A percentile compares a stretch with the other conserved stretches of the same genome.
Evolutionary conservation across 163 green algal species (phyloP).

Genomic region (Trebouxia gelatinosa): DNA sequence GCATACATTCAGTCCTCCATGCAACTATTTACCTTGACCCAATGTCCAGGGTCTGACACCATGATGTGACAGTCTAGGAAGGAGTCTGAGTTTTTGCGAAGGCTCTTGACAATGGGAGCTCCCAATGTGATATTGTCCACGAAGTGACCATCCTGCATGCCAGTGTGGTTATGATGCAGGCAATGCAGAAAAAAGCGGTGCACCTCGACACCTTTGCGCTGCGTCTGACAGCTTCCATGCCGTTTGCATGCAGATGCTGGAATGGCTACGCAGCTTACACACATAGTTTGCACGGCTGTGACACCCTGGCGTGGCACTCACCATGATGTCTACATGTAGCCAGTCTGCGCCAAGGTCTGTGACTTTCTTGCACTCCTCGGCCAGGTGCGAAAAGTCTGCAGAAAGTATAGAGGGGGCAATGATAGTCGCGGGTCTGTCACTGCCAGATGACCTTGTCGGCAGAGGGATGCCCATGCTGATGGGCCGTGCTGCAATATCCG

Average conservation of each 20-base stretch:
- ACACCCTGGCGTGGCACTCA: too few species aligned
- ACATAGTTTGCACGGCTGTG: too few species aligned
- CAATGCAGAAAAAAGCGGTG: too few species aligned
- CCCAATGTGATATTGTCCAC: conserved; percentile 93
- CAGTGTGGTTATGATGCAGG: too few species aligned
- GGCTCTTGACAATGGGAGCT: conserved; percentile 68
- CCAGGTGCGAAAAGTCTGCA: conserved; percentile 92
- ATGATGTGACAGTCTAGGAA: conserved; percentile 92
- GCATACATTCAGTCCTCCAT: too few species aligned
- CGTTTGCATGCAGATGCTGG: too few species aligned
- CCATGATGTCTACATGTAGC: conserved; percentile 91
- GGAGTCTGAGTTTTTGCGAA: conserved; percentile 68
- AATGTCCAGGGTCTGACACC: conserved; percentile 75
- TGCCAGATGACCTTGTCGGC: not conserved
- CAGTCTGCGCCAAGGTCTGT: conserved; percentile 74
- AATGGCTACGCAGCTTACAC: too few species aligned
- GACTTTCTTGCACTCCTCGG: conserved; percentile 68
- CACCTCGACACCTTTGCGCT: too few species aligned
- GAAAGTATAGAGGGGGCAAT: conserved; percentile 97
- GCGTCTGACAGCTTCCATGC: too few species aligned
- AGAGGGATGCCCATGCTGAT: conserved; percentile 22
- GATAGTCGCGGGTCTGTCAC: conserved; percentile 42
- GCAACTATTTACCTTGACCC: conserved; percentile 75
- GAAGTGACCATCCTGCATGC: conserved; percentile 82
- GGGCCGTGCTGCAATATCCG: too few species aligned